A percentile compares a stretch with the other conserved stretches of the same genome.
Conservation (phyloP, 2,329 filamentous ascomycete species). For the Didymella arachidicola region DNA sequence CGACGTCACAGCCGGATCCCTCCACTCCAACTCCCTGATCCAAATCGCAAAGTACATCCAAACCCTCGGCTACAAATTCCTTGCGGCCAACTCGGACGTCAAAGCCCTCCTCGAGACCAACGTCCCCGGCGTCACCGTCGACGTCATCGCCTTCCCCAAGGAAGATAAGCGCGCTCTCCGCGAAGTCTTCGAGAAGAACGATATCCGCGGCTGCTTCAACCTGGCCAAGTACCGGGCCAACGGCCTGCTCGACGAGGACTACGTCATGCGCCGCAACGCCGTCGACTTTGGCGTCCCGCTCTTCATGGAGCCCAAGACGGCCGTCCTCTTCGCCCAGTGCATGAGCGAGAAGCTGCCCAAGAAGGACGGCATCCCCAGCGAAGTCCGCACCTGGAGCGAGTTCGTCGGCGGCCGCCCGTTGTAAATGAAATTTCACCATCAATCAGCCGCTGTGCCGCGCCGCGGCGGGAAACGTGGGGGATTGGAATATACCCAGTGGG, state of each 20-base stretch:
- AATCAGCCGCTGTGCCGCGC: slow-evolving; percentile 9
- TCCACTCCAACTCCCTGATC: slow-evolving; percentile 70
- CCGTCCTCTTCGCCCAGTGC: slow-evolving; percentile 93
- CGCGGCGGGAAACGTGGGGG: slow-evolving; percentile 1
- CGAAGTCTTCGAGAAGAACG: slow-evolving; percentile 95
- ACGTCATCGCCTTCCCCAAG: slow-evolving; percentile 96
- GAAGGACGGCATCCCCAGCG: slow-evolving; percentile 83
- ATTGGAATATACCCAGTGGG: slow-evolving; percentile 16
- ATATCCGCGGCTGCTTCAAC: slow-evolving; percentile 96
- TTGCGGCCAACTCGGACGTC: slow-evolving; percentile 79
- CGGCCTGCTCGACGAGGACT: slow-evolving; percentile 89
- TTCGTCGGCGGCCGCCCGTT: slow-evolving; percentile 72
- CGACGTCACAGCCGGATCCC: slow-evolving; percentile 63
- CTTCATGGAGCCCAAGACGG: slow-evolving; percentile 99
- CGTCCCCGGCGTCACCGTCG: slow-evolving; percentile 74
- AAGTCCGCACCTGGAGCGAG: slow-evolving; percentile 94
- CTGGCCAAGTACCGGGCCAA: slow-evolving; percentile 83
- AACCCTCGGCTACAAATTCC: slow-evolving; percentile 94
- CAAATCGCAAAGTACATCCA: slow-evolving; percentile 85
- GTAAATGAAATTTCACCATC: slow-evolving; percentile 25
- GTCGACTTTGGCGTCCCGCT: slow-evolving; percentile 97
- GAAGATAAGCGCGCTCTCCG: slow-evolving; percentile 93
- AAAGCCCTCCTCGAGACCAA: slow-evolving; percentile 82
- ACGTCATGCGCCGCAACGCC: slow-evolving; percentile 97
- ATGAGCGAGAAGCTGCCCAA: slow-evolving; percentile 96